Evolutionary conservation across 2,329 filamentous ascomycete genomes (phyloP).

Genomic region (Ascochyta viciae-villosae): DNA sequence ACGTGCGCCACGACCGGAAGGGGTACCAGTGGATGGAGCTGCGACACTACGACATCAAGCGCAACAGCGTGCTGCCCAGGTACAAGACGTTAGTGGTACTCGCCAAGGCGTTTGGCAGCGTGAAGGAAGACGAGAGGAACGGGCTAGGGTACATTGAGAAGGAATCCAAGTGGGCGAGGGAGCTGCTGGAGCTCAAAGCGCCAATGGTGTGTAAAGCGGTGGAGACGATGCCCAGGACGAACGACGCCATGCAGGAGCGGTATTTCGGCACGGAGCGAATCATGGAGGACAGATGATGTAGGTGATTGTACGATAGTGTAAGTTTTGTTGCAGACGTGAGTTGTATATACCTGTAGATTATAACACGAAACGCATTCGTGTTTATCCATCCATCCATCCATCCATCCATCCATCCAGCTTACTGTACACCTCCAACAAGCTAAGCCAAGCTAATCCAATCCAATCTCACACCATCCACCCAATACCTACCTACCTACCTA

Average conservation of each 20-base stretch:
- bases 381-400: no score
- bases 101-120: conserved; percentile 45
- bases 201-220: conserved; percentile 53
- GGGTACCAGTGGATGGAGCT: conserved; percentile 42
- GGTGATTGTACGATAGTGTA: conserved; percentile 1
- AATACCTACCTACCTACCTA: no score
- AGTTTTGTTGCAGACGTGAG: no score
- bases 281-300: neutral
- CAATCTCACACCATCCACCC: no score
- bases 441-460: no score
- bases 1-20: conserved; percentile 27
- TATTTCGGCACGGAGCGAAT: conserved; percentile 23
- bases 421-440: no score
- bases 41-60: conserved; percentile 34
- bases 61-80: conserved; percentile 44
- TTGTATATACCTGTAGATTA: no score
- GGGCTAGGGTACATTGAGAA: conserved; percentile 34
- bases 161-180: conserved; percentile 28
- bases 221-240: conserved; percentile 52
- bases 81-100: conserved; percentile 55
- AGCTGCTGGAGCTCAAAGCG: conserved; percentile 44
- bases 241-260: conserved; percentile 40
- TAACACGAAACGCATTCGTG: no score
- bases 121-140: conserved; percentile 46
- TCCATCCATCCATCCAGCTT: no score